Percentiles rank a stretch among this genome's conserved stretches.
Evolutionary conservation across 2,329 filamentous ascomycete genomes (phyloP).

Genomic region (Neofusicoccum ribis): DNA sequence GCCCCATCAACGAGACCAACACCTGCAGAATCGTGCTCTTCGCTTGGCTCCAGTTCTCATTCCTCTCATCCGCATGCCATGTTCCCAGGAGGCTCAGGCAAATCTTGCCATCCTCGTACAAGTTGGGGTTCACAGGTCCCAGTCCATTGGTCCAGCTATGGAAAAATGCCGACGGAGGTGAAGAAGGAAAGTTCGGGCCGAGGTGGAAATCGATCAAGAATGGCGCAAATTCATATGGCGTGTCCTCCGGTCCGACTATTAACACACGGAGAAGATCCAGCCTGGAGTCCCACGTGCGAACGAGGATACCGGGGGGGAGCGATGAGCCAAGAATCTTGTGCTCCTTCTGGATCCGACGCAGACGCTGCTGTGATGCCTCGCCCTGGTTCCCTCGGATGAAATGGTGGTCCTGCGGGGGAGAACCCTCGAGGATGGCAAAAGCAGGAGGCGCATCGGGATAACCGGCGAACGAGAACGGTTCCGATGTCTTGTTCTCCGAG

Average conservation of each 20-base stretch:
- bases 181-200: constrained; percentile 49
- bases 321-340: constrained; percentile 58
- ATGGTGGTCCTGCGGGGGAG: constrained; percentile 36
- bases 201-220: constrained; percentile 63
- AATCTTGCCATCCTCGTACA: constrained; percentile 64
- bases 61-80: constrained; percentile 55
- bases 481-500: constrained; percentile 19
- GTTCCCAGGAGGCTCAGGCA: constrained; percentile 61
- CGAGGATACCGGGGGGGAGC: constrained; percentile 57
- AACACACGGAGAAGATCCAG: constrained; percentile 60
- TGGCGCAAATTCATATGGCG: constrained; percentile 61
- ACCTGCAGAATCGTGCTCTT: constrained; percentile 59
- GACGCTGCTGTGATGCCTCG: constrained; percentile 39
- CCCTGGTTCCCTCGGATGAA: constrained; percentile 32
- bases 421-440: constrained; percentile 39
- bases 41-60: constrained; percentile 55
- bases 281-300: constrained; percentile 60
- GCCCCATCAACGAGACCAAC: constrained; percentile 57
- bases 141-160: constrained; percentile 58
- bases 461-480: constrained; percentile 2
- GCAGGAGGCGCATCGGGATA: constrained; percentile 25
- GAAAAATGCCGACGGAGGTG: constrained; percentile 58
- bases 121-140: constrained; percentile 60
- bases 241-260: constrained; percentile 59
- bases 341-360: constrained; percentile 58